These are phyloP conservation scores for Phyllachora maydis DNA, from an alignment of 2,329 filamentous ascomycete genomes.

Conservation along the genomic window DNA sequence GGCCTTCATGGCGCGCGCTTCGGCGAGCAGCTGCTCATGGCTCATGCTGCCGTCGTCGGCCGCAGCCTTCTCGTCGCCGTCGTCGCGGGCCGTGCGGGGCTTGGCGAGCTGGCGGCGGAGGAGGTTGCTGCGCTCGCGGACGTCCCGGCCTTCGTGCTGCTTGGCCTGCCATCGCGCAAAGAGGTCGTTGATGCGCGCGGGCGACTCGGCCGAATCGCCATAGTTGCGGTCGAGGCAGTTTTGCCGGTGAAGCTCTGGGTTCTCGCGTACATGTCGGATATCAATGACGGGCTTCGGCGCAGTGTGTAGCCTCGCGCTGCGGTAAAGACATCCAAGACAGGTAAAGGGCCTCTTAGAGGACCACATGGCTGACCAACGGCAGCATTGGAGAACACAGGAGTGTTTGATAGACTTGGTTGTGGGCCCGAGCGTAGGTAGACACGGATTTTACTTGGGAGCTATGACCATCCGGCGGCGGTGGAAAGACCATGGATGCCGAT, in stretches of 20 bases:
- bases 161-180: constrained; percentile 36
- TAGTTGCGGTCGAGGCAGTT: constrained; percentile 84
- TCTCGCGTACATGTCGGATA: constrained; percentile 76
- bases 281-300: constrained; percentile 67
- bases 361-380: too few relatives aligned
- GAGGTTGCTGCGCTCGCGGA: constrained; percentile 46
- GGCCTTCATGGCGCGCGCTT: constrained; percentile 44
- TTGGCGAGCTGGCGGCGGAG: constrained; percentile 36
- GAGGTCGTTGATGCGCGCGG: constrained; percentile 31
- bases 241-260: constrained; percentile 57
- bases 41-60: constrained; percentile 5
- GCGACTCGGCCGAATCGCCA: constrained; percentile 28
- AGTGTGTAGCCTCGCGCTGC: too few relatives aligned
- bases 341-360: constrained; percentile 5
- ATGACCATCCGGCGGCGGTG: too few relatives aligned
- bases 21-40: constrained; percentile 24
- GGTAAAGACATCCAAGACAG: constrained; percentile 5
- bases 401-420: too few relatives aligned
- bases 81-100: constrained; percentile 22
- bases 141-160: constrained; percentile 35
- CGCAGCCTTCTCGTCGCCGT: constrained; percentile 14
- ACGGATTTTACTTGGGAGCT: too few relatives aligned
- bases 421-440: too few relatives aligned
- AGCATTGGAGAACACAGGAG: too few relatives aligned
- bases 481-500: too few relatives aligned